These are phyloP conservation scores for Xylaria curta DNA, from an alignment of 495 filamentous ascomycete species.

Conservation along the genomic window DNA sequence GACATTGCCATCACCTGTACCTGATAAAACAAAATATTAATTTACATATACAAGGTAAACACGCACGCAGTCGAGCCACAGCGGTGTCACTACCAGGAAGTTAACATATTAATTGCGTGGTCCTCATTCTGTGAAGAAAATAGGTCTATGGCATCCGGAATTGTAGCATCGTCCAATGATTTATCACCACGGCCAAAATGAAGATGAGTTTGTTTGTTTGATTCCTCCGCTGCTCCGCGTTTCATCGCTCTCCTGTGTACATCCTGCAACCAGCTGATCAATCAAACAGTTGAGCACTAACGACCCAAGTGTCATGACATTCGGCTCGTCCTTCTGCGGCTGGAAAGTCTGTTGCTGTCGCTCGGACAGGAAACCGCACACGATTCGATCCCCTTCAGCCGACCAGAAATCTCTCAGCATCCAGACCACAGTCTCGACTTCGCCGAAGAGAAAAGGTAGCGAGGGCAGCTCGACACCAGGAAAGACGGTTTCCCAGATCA, in stretches of 20 bases:
- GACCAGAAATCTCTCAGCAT: constrained; percentile 32
- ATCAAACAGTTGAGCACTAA: neutral
- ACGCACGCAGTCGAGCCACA: neutral
- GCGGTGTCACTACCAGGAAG: neutral
- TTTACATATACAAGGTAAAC: no score
- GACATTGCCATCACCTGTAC: neutral
- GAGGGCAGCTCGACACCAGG: constrained; percentile 23
- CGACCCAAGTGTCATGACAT: neutral
- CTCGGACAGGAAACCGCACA: constrained; percentile 26
- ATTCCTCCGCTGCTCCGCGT: neutral
- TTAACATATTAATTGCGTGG: neutral
- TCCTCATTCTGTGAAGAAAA: neutral
- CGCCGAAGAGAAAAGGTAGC: neutral
- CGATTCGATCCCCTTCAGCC: constrained; percentile 23
- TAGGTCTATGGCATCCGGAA: neutral
- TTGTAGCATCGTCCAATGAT: neutral
- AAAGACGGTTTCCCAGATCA: constrained; percentile 33
- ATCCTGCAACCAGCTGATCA: neutral
- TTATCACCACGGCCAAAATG: neutral
- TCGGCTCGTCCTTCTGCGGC: neutral
- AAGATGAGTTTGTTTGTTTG: neutral
- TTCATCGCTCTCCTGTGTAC: neutral
- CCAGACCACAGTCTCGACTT: constrained; percentile 27
- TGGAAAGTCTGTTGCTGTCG: neutral
- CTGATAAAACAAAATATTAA: neutral